These are phyloP conservation scores for Pseudomonodictys pantanalensis DNA, from an alignment of 495 filamentous ascomycete species.

Conservation along the genomic window DNA sequence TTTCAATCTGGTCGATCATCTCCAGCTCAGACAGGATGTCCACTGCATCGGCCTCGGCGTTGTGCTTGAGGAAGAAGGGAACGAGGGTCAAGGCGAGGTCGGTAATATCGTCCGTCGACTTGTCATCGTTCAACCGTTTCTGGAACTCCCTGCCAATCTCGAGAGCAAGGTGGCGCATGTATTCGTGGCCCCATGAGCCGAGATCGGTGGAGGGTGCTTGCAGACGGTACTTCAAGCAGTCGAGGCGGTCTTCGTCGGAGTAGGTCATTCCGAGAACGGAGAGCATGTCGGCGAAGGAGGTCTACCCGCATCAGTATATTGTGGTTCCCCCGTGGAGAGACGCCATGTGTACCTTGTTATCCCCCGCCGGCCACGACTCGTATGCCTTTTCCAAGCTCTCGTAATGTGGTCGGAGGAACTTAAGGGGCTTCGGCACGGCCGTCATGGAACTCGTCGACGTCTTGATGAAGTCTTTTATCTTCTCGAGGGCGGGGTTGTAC, in stretches of 20 bases:
- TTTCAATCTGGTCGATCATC: conserved; percentile 88
- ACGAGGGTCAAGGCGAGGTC: conserved; percentile 81
- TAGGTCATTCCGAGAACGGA: conserved; percentile 99
- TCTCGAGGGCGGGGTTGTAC: conserved; percentile 87
- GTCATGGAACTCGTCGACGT: conserved; percentile 99
- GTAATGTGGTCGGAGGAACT: conserved; percentile 96
- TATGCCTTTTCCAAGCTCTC: conserved; percentile 79
- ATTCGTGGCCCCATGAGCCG: conserved; percentile 98
- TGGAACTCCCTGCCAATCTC: conserved; percentile 94
- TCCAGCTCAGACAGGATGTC: conserved; percentile 95
- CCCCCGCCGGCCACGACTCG: conserved; percentile 78
- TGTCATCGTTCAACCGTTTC: conserved; percentile 67
- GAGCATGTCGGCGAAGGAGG: conserved; percentile 87
- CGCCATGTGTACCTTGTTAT: conserved; percentile 63
- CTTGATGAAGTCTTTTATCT: conserved; percentile 96
- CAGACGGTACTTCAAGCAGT: conserved; percentile 92
- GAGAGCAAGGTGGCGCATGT: conserved; percentile 89
- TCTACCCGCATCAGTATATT: conserved; percentile 42
- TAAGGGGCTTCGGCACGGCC: conserved; percentile 94
- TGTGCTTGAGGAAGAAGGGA: conserved; percentile 92
- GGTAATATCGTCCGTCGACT: conserved; percentile 67
- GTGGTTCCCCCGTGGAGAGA: neutral
- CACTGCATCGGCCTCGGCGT: conserved; percentile 96
- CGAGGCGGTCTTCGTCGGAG: conserved; percentile 90
- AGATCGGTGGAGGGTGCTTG: conserved; percentile 87